Evolutionary conservation across 73 alveolate genomes (phyloP).

Genomic region (Tetrahymena thermophila): DNA sequence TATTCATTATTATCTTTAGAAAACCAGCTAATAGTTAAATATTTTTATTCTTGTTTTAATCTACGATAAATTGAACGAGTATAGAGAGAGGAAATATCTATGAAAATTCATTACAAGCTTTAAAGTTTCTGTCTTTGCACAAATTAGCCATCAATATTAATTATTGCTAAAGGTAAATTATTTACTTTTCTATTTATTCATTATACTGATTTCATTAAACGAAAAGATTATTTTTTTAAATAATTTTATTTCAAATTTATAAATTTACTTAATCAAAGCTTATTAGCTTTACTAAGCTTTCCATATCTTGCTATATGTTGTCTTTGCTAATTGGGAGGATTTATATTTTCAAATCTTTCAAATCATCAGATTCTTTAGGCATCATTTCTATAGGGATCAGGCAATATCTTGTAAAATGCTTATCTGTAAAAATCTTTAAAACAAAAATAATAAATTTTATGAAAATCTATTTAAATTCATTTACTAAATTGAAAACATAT

Average conservation of each 20-base stretch:
- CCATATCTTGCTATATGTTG: background rate
- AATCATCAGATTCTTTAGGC: background rate
- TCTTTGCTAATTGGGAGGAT: background rate
- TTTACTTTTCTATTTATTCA: background rate
- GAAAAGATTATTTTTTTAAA: background rate
- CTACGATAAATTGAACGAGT: background rate
- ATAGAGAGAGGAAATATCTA: background rate
- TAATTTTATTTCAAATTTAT: too few relatives aligned
- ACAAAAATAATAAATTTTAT: background rate
- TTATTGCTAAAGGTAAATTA: constrained; percentile 1
- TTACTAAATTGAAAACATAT: background rate
- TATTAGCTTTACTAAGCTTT: background rate
- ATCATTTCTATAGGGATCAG: background rate
- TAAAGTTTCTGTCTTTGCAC: constrained; percentile 23
- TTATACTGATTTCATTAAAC: background rate
- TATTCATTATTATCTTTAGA: constrained; percentile 12
- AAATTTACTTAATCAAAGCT: background rate
- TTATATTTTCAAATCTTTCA: background rate
- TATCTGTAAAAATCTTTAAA: background rate
- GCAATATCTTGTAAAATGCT: background rate
- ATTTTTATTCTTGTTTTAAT: background rate
- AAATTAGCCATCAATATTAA: constrained; percentile 23
- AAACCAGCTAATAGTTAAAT: constrained; percentile 19
- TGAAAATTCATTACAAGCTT: constrained; percentile 12
- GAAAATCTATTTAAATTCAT: background rate